Base-by-base conservation (phyloP, 2,329 filamentous ascomycete species). In the Leptographium procerum region DNA sequence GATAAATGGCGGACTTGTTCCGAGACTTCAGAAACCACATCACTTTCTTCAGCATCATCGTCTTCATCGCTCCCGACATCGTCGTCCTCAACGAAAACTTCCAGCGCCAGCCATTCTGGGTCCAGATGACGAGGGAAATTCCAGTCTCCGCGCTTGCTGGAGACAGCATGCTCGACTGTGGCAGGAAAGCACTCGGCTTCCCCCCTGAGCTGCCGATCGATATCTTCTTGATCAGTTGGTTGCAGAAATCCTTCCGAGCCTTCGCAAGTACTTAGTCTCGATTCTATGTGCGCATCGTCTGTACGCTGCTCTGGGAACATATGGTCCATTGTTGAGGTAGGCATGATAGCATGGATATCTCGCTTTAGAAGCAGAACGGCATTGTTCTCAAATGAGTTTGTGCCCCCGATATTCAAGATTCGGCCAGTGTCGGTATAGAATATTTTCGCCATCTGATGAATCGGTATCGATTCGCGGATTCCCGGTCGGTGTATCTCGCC, bases 381-480 rank as follows among this genome's bases (percentile, higher is more conserved):
- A 60, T 84, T 89, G 66, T 87, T 89, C 3, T 80, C 80, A 64
- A 86, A 85, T 16, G 85, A 85, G 10, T 72, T 69, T 4, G 72
- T 71, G 26, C 71, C 72, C 19, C 76, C 75, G 58, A 96, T 91
- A 61, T 95, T 95, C 29, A 96, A 76, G 11, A 96, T 89, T 64
- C 89, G 89, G 22, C 91, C 91, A 0, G 89, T 95, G 64, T 95
- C 89, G 1, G 91, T 90, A 66, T 96, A 96, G 71, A 96, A 95
- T 34, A 96, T 89, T 67, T 95, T 96, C 7, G 90, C 88, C 6
- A 96, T 81, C 66, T 83, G 75, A 36, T 75, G 70, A 4, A 81
- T 71, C 0, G 79, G 78, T n/a, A 83, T 73, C 0, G 71, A 72
- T 61, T 84, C 81, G 43, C 75, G 71, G 56, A 83, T 75, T 4